Evolutionary conservation across 169 alveolate species (phyloP), one percentile per base, ranked within the genome.

Genomic region (Eimeria tenella): DNA sequence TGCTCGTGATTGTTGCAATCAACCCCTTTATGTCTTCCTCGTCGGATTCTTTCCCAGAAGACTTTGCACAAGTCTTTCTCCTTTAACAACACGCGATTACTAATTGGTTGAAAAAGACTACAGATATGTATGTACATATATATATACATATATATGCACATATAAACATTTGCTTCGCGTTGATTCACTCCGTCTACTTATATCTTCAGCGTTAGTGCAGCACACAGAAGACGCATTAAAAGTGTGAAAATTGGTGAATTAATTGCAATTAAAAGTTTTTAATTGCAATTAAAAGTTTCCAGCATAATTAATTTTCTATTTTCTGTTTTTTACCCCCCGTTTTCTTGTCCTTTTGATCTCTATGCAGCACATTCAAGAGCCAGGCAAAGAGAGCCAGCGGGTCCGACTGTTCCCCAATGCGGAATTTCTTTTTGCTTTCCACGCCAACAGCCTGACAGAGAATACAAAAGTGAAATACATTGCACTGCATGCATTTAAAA

Each of bases 311-410:
- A 58, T 23, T 25, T 1, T 23, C 3, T 21, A 53, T 9, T 31
- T 31, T 31, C 42, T 2, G 42, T 0, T 31, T 31, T 31, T 31
- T 31, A 75, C 86, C 55, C 62, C 94, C 62, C 93, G 91, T 23
- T 95, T 94, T 50, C 97, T 95, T 63, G 60, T 86, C 84, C 13
- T 58, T 62, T 56, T 97, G 58, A 98, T 94, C 74, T 97, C 93
- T 93, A 97, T 97, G 81, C 65, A 75, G 86, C 68, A 75, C 65
- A 42, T 75, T 75, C 56, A 98, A 75, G 88, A 98, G 94, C 99
- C 99, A 99, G 10, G 98, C 94, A 73, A 99, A 90, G 84, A 99
- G 98, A n/a, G 97, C 96, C 53, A 98, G 97, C 0, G 99, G 99
- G 95, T 99, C 99, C 79, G 97, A 96, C 95, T 98, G 97, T 79